Conservation (phyloP, 1,284 basidiomycete genomes). For the Ustilago sp. region DNA sequence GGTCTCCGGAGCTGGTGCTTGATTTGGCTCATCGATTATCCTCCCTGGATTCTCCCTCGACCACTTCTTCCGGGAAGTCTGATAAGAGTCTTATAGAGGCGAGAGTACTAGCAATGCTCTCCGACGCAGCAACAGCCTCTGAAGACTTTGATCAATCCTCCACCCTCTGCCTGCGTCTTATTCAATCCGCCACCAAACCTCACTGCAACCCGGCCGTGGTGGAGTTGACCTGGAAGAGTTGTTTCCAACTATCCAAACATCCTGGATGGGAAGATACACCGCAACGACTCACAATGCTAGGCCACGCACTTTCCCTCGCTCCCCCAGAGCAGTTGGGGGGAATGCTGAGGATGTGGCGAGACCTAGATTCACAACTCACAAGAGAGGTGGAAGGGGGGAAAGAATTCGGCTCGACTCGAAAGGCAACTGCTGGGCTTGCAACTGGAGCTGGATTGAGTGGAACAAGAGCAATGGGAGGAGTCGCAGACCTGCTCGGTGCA, state of each 20-base stretch:
- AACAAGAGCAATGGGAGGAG: background rate
- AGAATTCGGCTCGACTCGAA: conserved; percentile 18
- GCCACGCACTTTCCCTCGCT: conserved; percentile 33
- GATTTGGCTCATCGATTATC: conserved; percentile 33
- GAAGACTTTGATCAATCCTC: conserved; percentile 42
- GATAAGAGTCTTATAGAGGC: conserved; percentile 26
- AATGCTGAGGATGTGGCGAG: conserved; percentile 34
- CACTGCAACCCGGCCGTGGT: background rate
- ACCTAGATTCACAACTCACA: conserved; percentile 27
- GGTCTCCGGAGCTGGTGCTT: conserved; percentile 41
- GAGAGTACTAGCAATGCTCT: conserved; percentile 44
- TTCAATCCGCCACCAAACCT: background rate
- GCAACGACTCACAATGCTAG: conserved; percentile 27
- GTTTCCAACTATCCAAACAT: conserved; percentile 45
- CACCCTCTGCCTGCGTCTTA: conserved; percentile 26
- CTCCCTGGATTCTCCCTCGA: background rate
- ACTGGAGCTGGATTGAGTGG: background rate
- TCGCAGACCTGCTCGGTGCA: conserved; percentile 15
- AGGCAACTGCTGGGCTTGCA: conserved; percentile 6
- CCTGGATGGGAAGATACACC: conserved; percentile 44
- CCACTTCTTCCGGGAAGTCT: background rate
- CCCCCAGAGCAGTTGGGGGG: conserved; percentile 25
- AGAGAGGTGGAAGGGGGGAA: conserved; percentile 28
- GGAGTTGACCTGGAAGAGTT: conserved; percentile 41
- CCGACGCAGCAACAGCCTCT: conserved; percentile 32